A percentile compares a stretch with the other conserved stretches of the same genome.
These are phyloP conservation scores for Paramecium caudatum DNA, from an alignment of 73 alveolate species.

Conservation along the genomic window DNA sequence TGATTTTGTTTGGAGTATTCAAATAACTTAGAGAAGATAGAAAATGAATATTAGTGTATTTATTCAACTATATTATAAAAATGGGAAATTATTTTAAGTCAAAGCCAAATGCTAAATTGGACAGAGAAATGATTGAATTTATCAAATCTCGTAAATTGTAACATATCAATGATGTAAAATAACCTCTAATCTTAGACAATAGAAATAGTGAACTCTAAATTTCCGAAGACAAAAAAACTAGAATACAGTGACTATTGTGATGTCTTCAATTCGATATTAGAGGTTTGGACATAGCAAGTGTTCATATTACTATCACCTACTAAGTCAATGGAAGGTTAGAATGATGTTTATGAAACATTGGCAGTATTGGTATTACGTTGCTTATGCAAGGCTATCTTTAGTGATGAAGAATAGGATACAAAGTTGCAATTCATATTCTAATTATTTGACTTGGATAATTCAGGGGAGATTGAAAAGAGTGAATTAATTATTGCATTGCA, in stretches of 20 bases:
- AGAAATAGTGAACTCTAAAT: constrained; percentile 1
- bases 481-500: constrained; percentile 42
- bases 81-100: constrained; percentile 38
- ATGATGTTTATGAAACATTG: constrained; percentile 66
- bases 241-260: constrained; percentile 29
- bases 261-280: constrained; percentile 2
- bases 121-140: constrained; percentile 21
- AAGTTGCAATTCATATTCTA: constrained; percentile 54
- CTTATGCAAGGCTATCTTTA: constrained; percentile 29
- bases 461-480: constrained; percentile 59
- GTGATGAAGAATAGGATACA: constrained; percentile 66
- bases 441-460: constrained; percentile 60
- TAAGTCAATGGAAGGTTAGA: neutral
- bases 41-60: no score
- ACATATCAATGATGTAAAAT: neutral
- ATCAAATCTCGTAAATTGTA: neutral
- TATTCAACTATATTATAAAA: no score
- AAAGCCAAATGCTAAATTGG: neutral
- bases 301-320: neutral
- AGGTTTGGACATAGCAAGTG: constrained; percentile 6
- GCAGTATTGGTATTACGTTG: constrained; percentile 37
- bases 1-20: neutral
- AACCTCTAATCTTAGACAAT: neutral
- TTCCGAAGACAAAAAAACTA: neutral
- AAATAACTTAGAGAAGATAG: neutral